Conservation (phyloP, 345 rosid genomes). For the Cardamine chenopodiifolia region DNA sequence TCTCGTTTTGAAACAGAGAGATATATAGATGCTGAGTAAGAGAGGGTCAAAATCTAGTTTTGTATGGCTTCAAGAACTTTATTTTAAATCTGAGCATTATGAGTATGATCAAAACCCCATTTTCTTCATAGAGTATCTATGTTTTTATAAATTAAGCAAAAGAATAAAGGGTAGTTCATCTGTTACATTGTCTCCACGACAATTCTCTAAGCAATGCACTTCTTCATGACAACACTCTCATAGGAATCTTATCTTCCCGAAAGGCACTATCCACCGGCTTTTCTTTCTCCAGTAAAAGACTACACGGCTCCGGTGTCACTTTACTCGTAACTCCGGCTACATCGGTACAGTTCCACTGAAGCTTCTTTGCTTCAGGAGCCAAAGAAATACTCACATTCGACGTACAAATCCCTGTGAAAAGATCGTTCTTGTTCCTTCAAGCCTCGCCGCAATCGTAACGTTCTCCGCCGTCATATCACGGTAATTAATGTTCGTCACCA, state of each 20-base stretch:
- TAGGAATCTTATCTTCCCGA: no score
- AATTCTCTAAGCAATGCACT: constrained; percentile 17
- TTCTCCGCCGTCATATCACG: constrained; percentile 60
- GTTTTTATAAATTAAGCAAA: no score
- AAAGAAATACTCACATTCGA: constrained; percentile 65
- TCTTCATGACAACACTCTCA: constrained; percentile 4
- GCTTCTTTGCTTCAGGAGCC: constrained; percentile 53
- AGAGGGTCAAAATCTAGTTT: background rate
- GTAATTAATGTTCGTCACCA: constrained; percentile 57
- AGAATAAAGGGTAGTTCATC: no score
- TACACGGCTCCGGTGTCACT: no score
- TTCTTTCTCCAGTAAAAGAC: no score
- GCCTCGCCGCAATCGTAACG: constrained; percentile 55
- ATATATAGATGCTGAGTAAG: background rate
- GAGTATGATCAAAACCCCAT: no score
- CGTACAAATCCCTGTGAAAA: constrained; percentile 51
- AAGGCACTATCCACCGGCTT: no score
- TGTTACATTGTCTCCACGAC: no score
- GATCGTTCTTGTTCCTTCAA: constrained; percentile 55
- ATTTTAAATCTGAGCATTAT: no score
- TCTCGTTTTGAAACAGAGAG: background rate
- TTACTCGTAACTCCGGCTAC: no score
- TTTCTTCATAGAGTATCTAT: no score
- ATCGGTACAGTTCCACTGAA: no score
- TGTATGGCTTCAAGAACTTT: background rate